phyloP scores from a whole-genome alignment of 495 filamentous ascomycete species.

The Xylaria bambusicola region DNA sequence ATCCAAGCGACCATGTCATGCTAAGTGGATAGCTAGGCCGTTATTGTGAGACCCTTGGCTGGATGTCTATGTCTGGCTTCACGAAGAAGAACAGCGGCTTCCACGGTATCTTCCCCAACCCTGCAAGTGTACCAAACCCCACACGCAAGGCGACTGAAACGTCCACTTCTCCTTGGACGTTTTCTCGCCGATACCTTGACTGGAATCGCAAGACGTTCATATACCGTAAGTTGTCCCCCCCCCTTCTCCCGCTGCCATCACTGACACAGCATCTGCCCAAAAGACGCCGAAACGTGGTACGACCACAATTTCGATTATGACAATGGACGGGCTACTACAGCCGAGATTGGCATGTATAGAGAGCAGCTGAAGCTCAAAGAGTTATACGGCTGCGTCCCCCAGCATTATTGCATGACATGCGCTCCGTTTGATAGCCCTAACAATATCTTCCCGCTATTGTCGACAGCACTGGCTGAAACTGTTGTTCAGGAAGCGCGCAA shows the following conservation, averaged over 20 bases:
- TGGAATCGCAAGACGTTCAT: conserved; percentile 79
- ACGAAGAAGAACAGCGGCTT: conserved; percentile 32
- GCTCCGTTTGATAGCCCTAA: conserved; percentile 58
- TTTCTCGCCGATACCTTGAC: conserved; percentile 77
- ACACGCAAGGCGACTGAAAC: conserved; percentile 39
- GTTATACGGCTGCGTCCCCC: conserved; percentile 71
- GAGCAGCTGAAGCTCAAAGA: conserved; percentile 62
- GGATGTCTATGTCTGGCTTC: conserved; percentile 75
- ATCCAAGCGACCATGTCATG: background rate
- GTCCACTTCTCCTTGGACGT: conserved; percentile 44
- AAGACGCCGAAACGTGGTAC: conserved; percentile 58
- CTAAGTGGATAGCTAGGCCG: conserved; percentile 45
- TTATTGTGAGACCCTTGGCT: conserved; percentile 87
- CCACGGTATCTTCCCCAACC: conserved; percentile 31
- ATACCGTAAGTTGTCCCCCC: conserved; percentile 44
- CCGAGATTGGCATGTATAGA: conserved; percentile 63
- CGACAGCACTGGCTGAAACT: conserved; percentile 56
- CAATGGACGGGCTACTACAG: conserved; percentile 66
- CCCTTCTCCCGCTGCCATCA: background rate
- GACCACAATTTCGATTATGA: conserved; percentile 64
- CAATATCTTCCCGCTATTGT: conserved; percentile 72
- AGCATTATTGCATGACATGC: conserved; percentile 67
- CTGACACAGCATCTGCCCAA: too few relatives aligned
- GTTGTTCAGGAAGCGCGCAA: conserved; percentile 50
- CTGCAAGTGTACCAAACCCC: conserved; percentile 47